Evolutionary conservation across 257 asterid species (phyloP), one percentile per base, ranked within the genome.

Genomic region (Lycium barbarum): DNA sequence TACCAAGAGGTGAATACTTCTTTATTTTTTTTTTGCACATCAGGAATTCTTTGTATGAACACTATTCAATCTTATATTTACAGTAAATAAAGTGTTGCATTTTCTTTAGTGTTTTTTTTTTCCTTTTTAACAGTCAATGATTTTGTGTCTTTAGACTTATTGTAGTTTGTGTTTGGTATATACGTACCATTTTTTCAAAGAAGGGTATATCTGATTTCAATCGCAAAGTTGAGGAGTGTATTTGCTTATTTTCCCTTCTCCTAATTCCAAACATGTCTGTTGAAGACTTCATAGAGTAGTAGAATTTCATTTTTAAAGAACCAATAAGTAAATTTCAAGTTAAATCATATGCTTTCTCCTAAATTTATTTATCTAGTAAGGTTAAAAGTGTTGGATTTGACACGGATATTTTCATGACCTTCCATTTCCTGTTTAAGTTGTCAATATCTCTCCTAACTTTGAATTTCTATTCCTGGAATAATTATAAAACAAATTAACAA

Each of bases 1-100:
- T 93, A 89, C 83, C 89, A 92, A 73, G 92, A 93, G 98, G 98
- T 95, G 67, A 63, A 86, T 81, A 20, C 35, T 57, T 79, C 18
- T 61, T 80, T 7, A 33, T 45, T 71, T 83, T 62, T 33, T 84
- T 55, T 40, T 5, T 40, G 33, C 1, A 26, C 33, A 26, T 26
- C 33, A 26, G 5, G 0, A 40, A 40, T 40, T 5, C 5, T 40
- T 40, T 40, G 45, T 40, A 40, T 40, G 45, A 40, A 40, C 5
- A 40, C 45, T 40, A 1, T 40, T 62, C 36, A 26, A 20, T 36
- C 35, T 67, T 14, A 17, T 13, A 33, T 45, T 26, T 5, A 66
- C 73, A 33, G 11, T 67, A 35, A 67, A 35, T 35, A 15, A 67
- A 6, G 74, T 67, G 47, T 14, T 11, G 17, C 3, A 5, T 15